A percentile compares a stretch with the other conserved stretches of the same genome.
These are phyloP conservation scores for Pharnaceum exiguum DNA, from an alignment of 148 eudicot genomes.

Conservation along the genomic window DNA sequence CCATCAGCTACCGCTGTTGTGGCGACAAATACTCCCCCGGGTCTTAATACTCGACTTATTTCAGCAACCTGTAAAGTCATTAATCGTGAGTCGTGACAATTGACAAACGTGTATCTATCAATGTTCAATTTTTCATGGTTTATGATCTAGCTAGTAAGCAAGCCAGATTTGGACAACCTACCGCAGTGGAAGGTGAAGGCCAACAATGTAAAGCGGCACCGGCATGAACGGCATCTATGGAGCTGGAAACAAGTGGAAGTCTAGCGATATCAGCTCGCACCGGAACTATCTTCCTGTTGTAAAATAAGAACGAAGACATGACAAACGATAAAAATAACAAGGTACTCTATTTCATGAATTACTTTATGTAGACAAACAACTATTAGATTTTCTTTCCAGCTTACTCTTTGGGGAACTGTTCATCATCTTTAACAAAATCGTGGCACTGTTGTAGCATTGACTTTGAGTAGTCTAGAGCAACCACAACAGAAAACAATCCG, in stretches of 20 bases:
- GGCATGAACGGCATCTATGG: slow-evolving; percentile 97
- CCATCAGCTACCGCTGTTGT: no score
- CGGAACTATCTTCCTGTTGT: slow-evolving; percentile 79
- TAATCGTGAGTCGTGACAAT: no score
- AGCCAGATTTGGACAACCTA: slow-evolving; percentile 24
- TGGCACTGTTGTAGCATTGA: slow-evolving; percentile 95
- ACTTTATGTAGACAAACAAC: background rate
- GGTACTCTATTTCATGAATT: background rate
- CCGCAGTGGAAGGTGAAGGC: slow-evolving; percentile 98
- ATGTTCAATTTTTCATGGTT: no score
- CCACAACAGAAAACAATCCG: slow-evolving; percentile 65
- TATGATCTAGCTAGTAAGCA: no score
- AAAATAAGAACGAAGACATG: slow-evolving; percentile 8
- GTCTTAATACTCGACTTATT: slow-evolving; percentile 73
- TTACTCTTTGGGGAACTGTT: slow-evolving; percentile 54
- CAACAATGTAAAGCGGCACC: slow-evolving; percentile 99
- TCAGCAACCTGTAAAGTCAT: slow-evolving; percentile 67
- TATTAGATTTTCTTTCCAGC: no score
- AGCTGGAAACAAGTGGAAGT: slow-evolving; percentile 86
- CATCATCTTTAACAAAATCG: slow-evolving; percentile 74
- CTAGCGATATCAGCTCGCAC: slow-evolving; percentile 96
- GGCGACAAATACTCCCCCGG: slow-evolving; percentile 92
- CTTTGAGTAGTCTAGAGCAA: slow-evolving; percentile 96
- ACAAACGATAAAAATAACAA: background rate
- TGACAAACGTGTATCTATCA: no score